A percentile compares a stretch with the other conserved stretches of the same genome.
Evolutionary conservation across 2,329 filamentous ascomycete genomes (phyloP).

Genomic region (Calonectria pseudoreteaudii): DNA sequence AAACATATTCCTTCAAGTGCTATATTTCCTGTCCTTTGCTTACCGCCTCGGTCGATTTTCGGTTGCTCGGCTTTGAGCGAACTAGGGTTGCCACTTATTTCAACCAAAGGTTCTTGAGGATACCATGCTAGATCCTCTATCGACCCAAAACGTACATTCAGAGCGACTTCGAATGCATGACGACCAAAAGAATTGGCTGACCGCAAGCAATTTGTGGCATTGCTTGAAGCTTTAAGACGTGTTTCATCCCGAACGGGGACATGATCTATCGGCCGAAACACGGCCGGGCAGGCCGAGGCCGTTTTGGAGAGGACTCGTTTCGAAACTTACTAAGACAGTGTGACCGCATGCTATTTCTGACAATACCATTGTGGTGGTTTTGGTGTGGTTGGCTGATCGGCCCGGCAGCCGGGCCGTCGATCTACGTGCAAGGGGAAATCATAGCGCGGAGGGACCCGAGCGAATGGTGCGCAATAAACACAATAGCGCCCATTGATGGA

Average conservation of each 20-base stretch:
- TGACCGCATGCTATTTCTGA: not conserved
- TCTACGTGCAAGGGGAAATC: not conserved
- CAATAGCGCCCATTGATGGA: not conserved
- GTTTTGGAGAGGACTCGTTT: not conserved
- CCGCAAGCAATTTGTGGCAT: not conserved
- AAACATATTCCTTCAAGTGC: not conserved
- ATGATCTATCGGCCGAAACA: not conserved
- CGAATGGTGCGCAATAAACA: not conserved
- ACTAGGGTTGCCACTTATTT: not conserved
- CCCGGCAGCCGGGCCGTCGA: not conserved
- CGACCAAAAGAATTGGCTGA: not conserved
- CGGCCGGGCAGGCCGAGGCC: not conserved
- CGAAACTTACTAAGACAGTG: not conserved
- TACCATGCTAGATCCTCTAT: not conserved
- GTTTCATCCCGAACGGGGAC: not conserved
- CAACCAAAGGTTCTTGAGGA: not conserved
- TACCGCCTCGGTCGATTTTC: not conserved
- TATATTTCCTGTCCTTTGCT: not conserved
- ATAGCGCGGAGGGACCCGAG: not conserved
- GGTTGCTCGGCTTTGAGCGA: not conserved
- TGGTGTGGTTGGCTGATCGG: not conserved
- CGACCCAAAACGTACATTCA: not conserved
- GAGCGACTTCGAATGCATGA: not conserved
- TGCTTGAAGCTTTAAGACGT: not conserved
- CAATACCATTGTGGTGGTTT: not conserved